These are phyloP conservation scores for Linnemannia zychae DNA, from an alignment of 192 early-diverging fungal species.

Conservation along the genomic window DNA sequence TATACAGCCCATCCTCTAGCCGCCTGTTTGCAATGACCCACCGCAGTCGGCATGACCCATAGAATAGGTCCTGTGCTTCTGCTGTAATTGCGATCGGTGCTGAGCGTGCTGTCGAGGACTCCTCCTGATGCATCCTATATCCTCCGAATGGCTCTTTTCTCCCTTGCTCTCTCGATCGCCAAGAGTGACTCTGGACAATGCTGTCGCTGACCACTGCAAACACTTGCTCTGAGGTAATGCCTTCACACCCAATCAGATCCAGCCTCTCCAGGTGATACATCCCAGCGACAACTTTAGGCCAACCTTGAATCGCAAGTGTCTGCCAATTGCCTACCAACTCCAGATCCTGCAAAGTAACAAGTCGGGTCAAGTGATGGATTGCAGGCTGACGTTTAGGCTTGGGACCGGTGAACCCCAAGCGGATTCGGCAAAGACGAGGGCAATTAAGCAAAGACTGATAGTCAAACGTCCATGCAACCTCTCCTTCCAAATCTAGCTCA, in stretches of 20 bases:
- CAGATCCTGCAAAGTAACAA: conserved; percentile 26
- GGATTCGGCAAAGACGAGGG: conserved; percentile 30
- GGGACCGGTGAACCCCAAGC: conserved; percentile 39
- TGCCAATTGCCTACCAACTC: conserved; percentile 46
- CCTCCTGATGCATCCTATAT: background rate
- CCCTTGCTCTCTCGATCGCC: background rate
- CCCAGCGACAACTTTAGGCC: conserved; percentile 22
- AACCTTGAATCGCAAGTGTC: conserved; percentile 28
- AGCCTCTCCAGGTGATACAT: conserved; percentile 32
- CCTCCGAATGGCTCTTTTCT: background rate
- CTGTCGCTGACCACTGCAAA: conserved; percentile 17
- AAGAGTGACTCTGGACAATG: conserved; percentile 10
- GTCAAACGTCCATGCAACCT: conserved; percentile 54
- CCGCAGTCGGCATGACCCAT: conserved; percentile 23
- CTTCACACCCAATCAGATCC: conserved; percentile 36
- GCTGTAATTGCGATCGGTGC: background rate
- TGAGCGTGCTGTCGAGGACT: background rate
- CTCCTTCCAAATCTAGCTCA: conserved; percentile 40
- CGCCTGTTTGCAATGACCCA: conserved; percentile 49
- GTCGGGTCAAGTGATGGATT: conserved; percentile 13
- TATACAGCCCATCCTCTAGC: conserved; percentile 25
- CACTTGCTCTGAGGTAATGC: conserved; percentile 41
- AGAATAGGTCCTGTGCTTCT: background rate
- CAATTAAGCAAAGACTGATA: conserved; percentile 24
- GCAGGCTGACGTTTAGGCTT: conserved; percentile 50